phyloP scores from a whole-genome alignment of 345 rosid genomes.

The Eucalyptus erythrocorys region DNA sequence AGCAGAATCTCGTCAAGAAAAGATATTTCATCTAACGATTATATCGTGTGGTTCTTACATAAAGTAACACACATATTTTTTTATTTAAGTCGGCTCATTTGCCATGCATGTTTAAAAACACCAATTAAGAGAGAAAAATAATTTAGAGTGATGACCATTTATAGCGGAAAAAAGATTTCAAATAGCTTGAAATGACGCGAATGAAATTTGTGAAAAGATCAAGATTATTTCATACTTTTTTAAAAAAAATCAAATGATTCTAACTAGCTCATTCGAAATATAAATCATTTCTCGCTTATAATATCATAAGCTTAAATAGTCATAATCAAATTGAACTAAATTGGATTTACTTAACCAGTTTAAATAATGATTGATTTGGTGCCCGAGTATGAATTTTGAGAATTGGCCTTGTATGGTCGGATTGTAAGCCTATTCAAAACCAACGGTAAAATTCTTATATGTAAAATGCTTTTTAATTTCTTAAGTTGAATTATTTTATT shows the following conservation, averaged over 20 bases:
- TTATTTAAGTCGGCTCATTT: neutral
- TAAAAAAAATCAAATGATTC: neutral
- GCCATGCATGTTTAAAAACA: neutral
- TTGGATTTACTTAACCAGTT: neutral
- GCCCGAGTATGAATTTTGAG: fast-evolving
- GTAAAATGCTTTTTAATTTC: neutral
- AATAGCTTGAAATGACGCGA: neutral
- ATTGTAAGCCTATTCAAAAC: neutral
- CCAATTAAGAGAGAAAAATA: neutral
- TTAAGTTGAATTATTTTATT: neutral
- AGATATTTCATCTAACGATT: neutral
- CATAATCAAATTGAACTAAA: fast-evolving
- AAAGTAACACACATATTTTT: neutral
- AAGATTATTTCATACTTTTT: neutral
- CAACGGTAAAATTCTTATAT: neutral
- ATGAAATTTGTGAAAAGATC: neutral
- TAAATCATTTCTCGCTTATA: neutral
- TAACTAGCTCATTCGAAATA: fast-evolving
- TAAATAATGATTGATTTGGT: too few species aligned
- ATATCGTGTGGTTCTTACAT: neutral
- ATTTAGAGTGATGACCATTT: neutral
- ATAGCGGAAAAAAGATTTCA: neutral
- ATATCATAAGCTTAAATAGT: neutral
- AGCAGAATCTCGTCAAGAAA: neutral
- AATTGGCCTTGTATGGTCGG: fast-evolving